Percentiles rank a stretch among this genome's conserved stretches.
Evolutionary conservation across 2,329 filamentous ascomycete genomes (phyloP).

Genomic region (Diaporthe sp.): DNA sequence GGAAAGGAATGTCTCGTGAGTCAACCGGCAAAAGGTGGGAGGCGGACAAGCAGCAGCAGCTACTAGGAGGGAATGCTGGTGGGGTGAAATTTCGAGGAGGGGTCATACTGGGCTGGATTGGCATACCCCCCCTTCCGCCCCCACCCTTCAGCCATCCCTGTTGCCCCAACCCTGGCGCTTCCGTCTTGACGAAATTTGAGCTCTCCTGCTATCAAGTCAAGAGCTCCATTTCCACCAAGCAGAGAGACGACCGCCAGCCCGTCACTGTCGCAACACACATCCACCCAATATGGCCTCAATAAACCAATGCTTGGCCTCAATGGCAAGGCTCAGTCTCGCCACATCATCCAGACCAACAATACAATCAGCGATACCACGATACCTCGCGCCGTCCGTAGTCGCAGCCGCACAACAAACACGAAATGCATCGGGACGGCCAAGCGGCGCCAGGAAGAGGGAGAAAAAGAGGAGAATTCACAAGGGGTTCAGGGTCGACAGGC

Average conservation of each 20-base stretch:
- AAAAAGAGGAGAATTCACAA: conserved; percentile 75
- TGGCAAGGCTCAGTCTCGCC: conserved; percentile 65
- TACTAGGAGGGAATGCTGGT: conserved; percentile 40
- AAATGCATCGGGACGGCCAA: conserved; percentile 54
- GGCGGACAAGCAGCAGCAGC: background rate
- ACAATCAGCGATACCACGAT: conserved; percentile 60
- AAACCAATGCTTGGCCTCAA: conserved; percentile 67
- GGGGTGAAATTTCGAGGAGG: conserved; percentile 45
- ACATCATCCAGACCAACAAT: conserved; percentile 58
- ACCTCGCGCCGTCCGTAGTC: conserved; percentile 61
- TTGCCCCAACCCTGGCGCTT: conserved; percentile 6
- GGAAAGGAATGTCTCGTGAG: conserved; percentile 38
- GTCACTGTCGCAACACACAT: background rate
- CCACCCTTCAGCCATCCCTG: background rate
- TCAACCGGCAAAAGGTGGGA: conserved; percentile 38
- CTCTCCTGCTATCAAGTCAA: background rate
- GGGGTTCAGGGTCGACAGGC: conserved; percentile 74
- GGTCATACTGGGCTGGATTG: conserved; percentile 33
- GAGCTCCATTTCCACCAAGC: background rate
- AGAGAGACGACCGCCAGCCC: conserved; percentile 2
- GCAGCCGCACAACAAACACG: conserved; percentile 58
- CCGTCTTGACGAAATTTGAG: conserved; percentile 37
- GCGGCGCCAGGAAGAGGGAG: conserved; percentile 65
- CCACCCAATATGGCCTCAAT: conserved; percentile 62
- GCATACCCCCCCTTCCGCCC: background rate